Conservation (phyloP, 495 filamentous ascomycete species). For the Penicillium herquei region DNA sequence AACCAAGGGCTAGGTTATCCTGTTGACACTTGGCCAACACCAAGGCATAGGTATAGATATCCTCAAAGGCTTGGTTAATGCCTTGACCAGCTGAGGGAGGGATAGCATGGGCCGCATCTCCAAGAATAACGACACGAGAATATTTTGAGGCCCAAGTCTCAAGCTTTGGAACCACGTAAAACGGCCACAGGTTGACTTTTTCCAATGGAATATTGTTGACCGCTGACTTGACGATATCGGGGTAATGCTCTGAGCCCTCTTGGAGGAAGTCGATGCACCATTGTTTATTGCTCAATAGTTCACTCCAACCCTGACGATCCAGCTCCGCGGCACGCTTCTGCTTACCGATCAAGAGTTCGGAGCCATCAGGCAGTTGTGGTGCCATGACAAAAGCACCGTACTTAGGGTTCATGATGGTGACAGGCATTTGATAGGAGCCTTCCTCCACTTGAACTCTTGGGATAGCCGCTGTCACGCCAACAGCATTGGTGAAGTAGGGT, state of each 20-base stretch:
- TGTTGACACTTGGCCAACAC: slow-evolving; percentile 9
- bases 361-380: slow-evolving; percentile 44
- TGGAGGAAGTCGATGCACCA: slow-evolving; percentile 35
- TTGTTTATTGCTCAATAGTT: slow-evolving; percentile 30
- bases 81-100: slow-evolving; percentile 47
- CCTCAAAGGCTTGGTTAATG: slow-evolving; percentile 42
- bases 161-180: slow-evolving; percentile 39
- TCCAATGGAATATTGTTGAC: slow-evolving; percentile 27
- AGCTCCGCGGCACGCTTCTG: slow-evolving; percentile 32
- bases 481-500: slow-evolving; percentile 26
- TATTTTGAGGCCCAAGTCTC: slow-evolving; percentile 33
- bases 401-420: slow-evolving; percentile 37
- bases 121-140: slow-evolving; percentile 37
- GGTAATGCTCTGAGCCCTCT: slow-evolving; percentile 26
- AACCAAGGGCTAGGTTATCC: slow-evolving; percentile 1
- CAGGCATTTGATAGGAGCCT: slow-evolving; percentile 36
- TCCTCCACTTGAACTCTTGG: slow-evolving; percentile 22
- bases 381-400: slow-evolving; percentile 47
- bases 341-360: slow-evolving; percentile 42
- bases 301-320: slow-evolving; percentile 36
- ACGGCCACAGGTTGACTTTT: slow-evolving; percentile 41
- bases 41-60: slow-evolving; percentile 30
- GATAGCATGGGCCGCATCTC: slow-evolving; percentile 50
- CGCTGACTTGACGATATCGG: slow-evolving; percentile 33
- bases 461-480: slow-evolving; percentile 30